Conservation (phyloP, 495 filamentous ascomycete species). For the Tricharina praecox region DNA sequence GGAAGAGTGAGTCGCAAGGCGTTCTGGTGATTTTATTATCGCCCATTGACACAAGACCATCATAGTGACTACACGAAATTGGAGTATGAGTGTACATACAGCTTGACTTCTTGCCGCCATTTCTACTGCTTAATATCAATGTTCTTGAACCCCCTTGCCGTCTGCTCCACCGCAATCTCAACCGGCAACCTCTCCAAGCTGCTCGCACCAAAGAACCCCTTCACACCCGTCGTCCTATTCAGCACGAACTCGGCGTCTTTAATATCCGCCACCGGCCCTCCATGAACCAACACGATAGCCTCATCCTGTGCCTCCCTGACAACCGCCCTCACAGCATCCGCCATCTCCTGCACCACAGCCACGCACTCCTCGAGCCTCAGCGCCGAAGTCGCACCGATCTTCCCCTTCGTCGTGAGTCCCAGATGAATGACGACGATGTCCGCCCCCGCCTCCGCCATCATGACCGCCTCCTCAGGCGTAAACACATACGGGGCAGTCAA, state of each 20-base stretch:
- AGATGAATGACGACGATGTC: slow-evolving; percentile 55
- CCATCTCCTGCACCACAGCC: slow-evolving; percentile 40
- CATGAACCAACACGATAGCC: slow-evolving; percentile 52
- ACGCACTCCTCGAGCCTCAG: slow-evolving; percentile 47
- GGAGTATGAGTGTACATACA: too few relatives aligned
- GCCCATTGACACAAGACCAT: too few relatives aligned
- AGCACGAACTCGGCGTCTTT: slow-evolving; percentile 48
- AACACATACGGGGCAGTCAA: slow-evolving; percentile 58
- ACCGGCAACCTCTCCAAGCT: slow-evolving; percentile 56
- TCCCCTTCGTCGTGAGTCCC: slow-evolving; percentile 47
- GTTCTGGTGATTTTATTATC: too few relatives aligned
- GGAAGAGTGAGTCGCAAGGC: not conserved
- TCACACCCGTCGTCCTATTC: slow-evolving; percentile 39
- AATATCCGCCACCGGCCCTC: slow-evolving; percentile 46
- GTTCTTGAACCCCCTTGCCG: slow-evolving; percentile 43
- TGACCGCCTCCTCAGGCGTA: slow-evolving; percentile 37
- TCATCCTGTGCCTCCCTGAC: slow-evolving; percentile 29
- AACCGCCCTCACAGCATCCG: slow-evolving; percentile 39
- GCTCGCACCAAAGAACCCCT: slow-evolving; percentile 56
- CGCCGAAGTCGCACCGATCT: slow-evolving; percentile 44
- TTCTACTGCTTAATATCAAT: slow-evolving; percentile 22
- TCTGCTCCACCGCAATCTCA: slow-evolving; percentile 46
- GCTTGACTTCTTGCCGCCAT: too few relatives aligned
- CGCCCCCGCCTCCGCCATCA: slow-evolving; percentile 46
- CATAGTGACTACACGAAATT: too few relatives aligned